phyloP scores from a whole-genome alignment of 257 asterid species.

The Scutellaria barbata region DNA sequence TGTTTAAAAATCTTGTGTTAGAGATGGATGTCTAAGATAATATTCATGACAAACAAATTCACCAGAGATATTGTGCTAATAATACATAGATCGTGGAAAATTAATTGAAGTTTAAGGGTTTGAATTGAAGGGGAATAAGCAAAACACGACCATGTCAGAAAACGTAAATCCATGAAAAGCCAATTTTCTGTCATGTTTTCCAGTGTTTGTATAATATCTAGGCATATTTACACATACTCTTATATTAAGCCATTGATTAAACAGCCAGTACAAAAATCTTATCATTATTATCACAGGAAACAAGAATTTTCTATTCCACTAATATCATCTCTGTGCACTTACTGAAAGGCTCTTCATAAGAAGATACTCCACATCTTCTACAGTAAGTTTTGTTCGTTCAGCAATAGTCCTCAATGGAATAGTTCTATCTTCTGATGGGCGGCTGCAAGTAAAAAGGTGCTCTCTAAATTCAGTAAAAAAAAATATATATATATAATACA shows the following conservation, averaged over 20 bases:
- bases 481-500: slow-evolving; percentile 11
- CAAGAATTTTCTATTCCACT: background rate
- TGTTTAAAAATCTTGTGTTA: too few species aligned
- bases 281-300: slow-evolving; percentile 1
- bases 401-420: slow-evolving; percentile 81
- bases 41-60: too few species aligned
- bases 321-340: slow-evolving; percentile 43
- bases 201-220: background rate
- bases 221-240: background rate
- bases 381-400: slow-evolving; percentile 78
- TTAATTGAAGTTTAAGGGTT: too few species aligned
- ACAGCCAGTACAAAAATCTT: background rate
- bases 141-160: too few species aligned
- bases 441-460: slow-evolving; percentile 57
- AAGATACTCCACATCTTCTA: slow-evolving; percentile 92
- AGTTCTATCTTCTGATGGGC: slow-evolving; percentile 91
- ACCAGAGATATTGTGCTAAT: too few species aligned
- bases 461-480: slow-evolving; percentile 20
- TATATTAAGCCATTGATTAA: background rate
- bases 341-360: slow-evolving; percentile 99
- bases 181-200: background rate
- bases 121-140: too few species aligned
- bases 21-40: too few species aligned
- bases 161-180: too few species aligned
- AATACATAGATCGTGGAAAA: too few species aligned